phyloP scores from a whole-genome alignment of 257 asterid species.

The Plantago elongata region DNA sequence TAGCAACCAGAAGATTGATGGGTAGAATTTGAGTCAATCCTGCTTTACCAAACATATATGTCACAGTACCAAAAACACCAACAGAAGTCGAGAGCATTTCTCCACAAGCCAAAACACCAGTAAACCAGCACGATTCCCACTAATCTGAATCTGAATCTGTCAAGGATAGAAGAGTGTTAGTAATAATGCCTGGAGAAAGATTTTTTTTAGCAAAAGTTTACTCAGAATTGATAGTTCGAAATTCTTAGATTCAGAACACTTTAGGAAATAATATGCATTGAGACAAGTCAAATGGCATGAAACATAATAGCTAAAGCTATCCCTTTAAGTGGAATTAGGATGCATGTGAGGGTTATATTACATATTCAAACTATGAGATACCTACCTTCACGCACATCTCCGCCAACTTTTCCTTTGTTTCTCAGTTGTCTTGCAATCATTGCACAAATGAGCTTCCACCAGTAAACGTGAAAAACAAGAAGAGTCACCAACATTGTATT shows the following conservation, averaged over 20 bases:
- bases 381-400: conserved; percentile 60
- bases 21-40: background rate
- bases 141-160: conserved; percentile 12
- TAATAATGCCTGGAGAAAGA: background rate
- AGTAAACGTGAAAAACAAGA: conserved; percentile 82
- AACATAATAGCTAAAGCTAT: too few relatives aligned
- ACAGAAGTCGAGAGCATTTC: background rate
- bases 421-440: conserved; percentile 80
- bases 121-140: conserved; percentile 1
- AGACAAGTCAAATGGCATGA: background rate
- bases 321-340: background rate
- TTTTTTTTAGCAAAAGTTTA: background rate
- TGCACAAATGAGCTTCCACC: conserved; percentile 88
- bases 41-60: conserved; percentile 2
- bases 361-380: too few relatives aligned
- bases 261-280: background rate
- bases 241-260: background rate
- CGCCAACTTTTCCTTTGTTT: conserved; percentile 88
- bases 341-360: background rate
- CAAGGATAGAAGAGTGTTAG: background rate
- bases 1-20: background rate
- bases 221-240: background rate
- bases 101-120: background rate
- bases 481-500: conserved; percentile 73
- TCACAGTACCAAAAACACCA: background rate